Evolutionary conservation across 1,139 yeast species (phyloP), one percentile per base, ranked within the genome.

Genomic region (Saccharomyces hybrid): DNA sequence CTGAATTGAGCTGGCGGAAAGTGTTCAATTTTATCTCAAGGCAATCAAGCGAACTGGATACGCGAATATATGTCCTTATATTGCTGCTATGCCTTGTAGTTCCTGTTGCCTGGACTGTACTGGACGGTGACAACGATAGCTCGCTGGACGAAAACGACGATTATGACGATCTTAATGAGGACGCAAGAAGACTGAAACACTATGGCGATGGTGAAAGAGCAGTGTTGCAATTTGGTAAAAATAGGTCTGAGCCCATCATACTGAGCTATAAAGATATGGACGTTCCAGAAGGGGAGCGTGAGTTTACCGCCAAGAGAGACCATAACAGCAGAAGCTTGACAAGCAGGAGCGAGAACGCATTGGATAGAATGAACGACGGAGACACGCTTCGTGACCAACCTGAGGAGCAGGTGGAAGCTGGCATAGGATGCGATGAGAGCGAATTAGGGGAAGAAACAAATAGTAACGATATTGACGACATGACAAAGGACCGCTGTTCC

Each of bases 201-300:
- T 52, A 56, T 14, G 54, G 51, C 20, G 54, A 57, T 11, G 55
- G 55, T 38, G 62, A 61, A 52, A 57, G 64, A 31, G 64, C 65
- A n/a, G 50, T 60, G n/a, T 44, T 62, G 20, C 65, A 62, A 48
- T 62, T 62, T 49, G 63, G 62, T 20, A 57, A 58, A 50, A 54
- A 55, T 5, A 57, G 56, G 28, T 55, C 58, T 6, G 62, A 60
- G 34, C 59, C 62, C 3, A 41, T 59, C 20, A 51, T 60, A 28
- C 50, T 56, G 44, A 27, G 32, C 34, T 28, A 47, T 27, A 25
- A 47, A 9, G 13, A 26, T 7, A 27, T 27, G 27, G 16, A 46
- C 16, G 9, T 46, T 4, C 28, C 16, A 9, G 48, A 25, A 46
- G 30, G 9, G 7, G 48, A 25, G 3, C 27, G 16, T 25, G 30